Base-by-base conservation (phyloP, 2,329 filamentous ascomycete species). In the Scedosporium minutisporum region DNA sequence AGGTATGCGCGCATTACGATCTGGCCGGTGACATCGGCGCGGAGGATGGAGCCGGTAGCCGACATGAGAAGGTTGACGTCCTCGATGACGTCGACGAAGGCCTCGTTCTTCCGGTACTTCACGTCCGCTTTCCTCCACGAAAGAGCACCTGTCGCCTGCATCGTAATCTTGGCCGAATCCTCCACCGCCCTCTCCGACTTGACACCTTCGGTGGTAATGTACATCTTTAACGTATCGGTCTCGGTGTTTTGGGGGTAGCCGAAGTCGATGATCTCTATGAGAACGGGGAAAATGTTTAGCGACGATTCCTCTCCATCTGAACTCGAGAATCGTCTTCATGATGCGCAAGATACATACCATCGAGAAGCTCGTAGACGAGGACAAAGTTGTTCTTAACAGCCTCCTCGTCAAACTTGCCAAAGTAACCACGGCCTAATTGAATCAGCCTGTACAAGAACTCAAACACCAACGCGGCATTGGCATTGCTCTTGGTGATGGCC, bases 321-420 rank as follows among this genome's bases (percentile, higher is more conserved):
- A 18, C 10, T 21, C n/a, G 44, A 23, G 21, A 16, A n/a, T 16
- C 6, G 48, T 25, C 10, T 60, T 46, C n/a, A 21, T 21, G 2
- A n/a, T 23, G 21, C 18, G 21, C 7, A 18, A 7, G 3, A 18
- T 23, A 72, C 78, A 66, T 72, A 95, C 91, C 91, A 75, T 99
- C 95, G 63, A 99, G 79, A 63, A 99, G 83, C 82, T 99, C 95
- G 76, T 99, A 99, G 46, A 99, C 92, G 68, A 99, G 82, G 67
- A 99, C 95, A 78, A 99, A 99, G 80, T 99, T 99, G 79, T 97
- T 97, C 87, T 99, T 99, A 69, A 99, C 93, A 63, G 95, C 93
- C 78, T 99, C 95, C 81, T 99, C 95, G 72, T 99, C 95, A 72
- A 99, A 96, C 77, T 97, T 97, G 73, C 90, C 93, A 82, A 99